Percentiles rank a stretch among this genome's conserved stretches.
Evolutionary conservation across 768 basidiomycete genomes (phyloP).

Genomic region (Cystobasidium ongulense): DNA sequence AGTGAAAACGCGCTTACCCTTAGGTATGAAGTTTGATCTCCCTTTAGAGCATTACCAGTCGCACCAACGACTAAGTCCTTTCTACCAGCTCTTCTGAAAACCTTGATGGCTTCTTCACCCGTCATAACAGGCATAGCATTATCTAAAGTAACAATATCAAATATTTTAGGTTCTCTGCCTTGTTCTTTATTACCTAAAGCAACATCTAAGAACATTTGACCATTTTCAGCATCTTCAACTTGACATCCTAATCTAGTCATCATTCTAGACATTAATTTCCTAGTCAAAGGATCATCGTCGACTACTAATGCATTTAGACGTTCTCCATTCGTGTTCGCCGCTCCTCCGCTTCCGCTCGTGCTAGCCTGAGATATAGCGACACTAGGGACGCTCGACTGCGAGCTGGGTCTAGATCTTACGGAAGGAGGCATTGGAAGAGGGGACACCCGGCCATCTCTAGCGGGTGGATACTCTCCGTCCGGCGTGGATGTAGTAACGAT

Average conservation of each 20-base stretch:
- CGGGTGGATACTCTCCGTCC: background rate
- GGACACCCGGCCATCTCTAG: background rate
- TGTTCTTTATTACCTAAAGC: constrained; percentile 50
- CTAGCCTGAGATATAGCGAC: background rate
- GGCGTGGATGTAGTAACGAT: background rate
- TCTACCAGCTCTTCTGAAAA: constrained; percentile 59
- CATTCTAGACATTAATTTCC: constrained; percentile 70
- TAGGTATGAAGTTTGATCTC: constrained; percentile 42
- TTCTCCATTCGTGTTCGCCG: background rate
- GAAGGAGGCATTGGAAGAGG: background rate
- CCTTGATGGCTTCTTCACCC: constrained; percentile 60
- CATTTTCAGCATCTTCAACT: constrained; percentile 77
- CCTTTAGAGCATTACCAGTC: constrained; percentile 52
- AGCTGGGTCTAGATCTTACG: background rate
- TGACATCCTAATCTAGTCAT: constrained; percentile 67
- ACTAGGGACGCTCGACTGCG: background rate
- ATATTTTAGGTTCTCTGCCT: constrained; percentile 35
- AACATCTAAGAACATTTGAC: constrained; percentile 65
- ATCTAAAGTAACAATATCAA: constrained; percentile 54
- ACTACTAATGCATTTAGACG: constrained; percentile 40
- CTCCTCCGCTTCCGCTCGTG: background rate
- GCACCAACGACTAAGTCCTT: constrained; percentile 63
- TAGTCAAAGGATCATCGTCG: constrained; percentile 62
- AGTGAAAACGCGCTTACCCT: background rate
- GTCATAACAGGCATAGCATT: constrained; percentile 57